Percentiles rank a stretch among this genome's conserved stretches.
Conservation (phyloP, 2,329 filamentous ascomycete genomes). For the Paraphoma chrysanthemicola region DNA sequence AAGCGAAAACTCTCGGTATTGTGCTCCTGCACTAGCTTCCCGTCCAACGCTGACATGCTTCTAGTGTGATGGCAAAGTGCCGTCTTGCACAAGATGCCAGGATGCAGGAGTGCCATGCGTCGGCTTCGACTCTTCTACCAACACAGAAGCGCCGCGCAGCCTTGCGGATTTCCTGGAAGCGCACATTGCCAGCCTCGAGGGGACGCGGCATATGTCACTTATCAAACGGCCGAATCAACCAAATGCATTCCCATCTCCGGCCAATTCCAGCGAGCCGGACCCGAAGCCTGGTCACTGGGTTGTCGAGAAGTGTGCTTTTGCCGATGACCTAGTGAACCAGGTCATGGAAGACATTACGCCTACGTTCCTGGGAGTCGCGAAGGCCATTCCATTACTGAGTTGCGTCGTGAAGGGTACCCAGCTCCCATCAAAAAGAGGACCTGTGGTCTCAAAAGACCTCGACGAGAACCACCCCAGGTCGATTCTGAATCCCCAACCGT, state of each 20-base stretch:
- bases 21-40: slow-evolving; percentile 11
- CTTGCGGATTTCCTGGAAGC: slow-evolving; percentile 44
- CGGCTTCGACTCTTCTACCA: slow-evolving; percentile 44
- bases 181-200: slow-evolving; percentile 38
- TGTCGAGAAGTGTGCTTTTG: slow-evolving; percentile 35
- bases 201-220: slow-evolving; percentile 19
- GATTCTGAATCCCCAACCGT: slow-evolving; percentile 45
- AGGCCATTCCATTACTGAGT: slow-evolving; percentile 38
- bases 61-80: slow-evolving; percentile 46
- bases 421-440: slow-evolving; percentile 43
- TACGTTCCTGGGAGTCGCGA: slow-evolving; percentile 44
- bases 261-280: slow-evolving; percentile 33
- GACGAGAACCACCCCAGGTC: slow-evolving; percentile 46
- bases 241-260: slow-evolving; percentile 32
- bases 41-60: slow-evolving; percentile 19
- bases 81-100: slow-evolving; percentile 42
- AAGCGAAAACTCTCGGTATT: slow-evolving; percentile 45
- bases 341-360: slow-evolving; percentile 46
- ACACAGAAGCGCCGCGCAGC: slow-evolving; percentile 40
- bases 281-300: slow-evolving; percentile 14
- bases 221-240: slow-evolving; percentile 20
- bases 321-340: slow-evolving; percentile 41
- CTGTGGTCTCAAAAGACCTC: slow-evolving; percentile 42
- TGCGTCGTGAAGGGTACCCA: slow-evolving; percentile 46
- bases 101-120: slow-evolving; percentile 40